phyloP scores from a whole-genome alignment of 148 eudicot species.

The Rhododendron mucronatum region DNA sequence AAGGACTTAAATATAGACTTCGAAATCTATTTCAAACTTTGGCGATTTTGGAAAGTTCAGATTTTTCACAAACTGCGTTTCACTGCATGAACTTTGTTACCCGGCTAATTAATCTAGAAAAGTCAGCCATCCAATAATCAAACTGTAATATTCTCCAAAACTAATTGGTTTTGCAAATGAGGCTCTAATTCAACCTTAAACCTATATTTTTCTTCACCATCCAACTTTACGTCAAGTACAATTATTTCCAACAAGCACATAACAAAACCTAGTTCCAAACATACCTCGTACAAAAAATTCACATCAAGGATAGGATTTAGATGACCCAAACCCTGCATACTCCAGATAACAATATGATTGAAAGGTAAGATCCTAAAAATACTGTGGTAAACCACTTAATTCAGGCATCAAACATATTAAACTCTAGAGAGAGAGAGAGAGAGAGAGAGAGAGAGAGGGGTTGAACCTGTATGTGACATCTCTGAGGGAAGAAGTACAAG shows the following conservation, averaged over 20 bases:
- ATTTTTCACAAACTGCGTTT: neutral
- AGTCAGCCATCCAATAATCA: neutral
- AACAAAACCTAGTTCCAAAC: neutral
- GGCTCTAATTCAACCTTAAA: neutral
- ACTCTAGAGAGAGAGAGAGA: neutral
- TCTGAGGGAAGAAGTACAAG: slow-evolving; percentile 37
- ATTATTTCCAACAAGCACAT: neutral
- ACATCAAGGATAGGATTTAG: neutral
- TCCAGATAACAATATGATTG: neutral
- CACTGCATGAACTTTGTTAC: neutral
- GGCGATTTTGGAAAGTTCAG: neutral
- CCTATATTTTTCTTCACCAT: neutral
- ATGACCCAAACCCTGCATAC: neutral
- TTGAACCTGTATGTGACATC: slow-evolving; percentile 43
- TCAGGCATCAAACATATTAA: neutral
- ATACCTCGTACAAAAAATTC: neutral
- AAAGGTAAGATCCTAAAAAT: neutral
- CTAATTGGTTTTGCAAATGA: neutral
- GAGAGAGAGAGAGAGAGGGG: neutral
- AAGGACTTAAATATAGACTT: neutral
- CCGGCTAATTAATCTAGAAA: neutral
- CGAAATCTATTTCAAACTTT: neutral
- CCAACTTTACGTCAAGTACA: neutral
- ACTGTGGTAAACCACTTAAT: neutral
- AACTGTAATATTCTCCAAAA: neutral